phyloP scores from a whole-genome alignment of 2,329 filamentous ascomycete species.

The Phoma sp. region DNA sequence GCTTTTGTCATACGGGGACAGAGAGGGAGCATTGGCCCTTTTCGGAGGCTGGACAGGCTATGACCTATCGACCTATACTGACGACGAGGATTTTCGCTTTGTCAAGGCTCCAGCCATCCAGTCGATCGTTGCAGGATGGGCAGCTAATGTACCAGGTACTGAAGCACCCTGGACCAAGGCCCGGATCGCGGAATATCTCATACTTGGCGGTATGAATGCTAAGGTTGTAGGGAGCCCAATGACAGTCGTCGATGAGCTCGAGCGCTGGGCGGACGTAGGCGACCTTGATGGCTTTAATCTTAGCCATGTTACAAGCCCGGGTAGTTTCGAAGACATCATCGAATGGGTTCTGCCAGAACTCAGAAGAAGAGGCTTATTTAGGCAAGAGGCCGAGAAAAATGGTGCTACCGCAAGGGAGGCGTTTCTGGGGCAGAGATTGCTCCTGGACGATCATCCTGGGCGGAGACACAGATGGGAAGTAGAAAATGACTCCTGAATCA shows the following conservation, averaged over 20 bases:
- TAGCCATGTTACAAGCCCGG: background rate
- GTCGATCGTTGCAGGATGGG: conserved; percentile 17
- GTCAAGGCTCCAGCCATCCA: conserved; percentile 6
- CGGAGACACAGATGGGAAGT: background rate
- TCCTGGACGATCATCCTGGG: background rate
- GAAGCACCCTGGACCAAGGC: conserved; percentile 71
- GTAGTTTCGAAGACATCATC: background rate
- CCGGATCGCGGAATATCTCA: conserved; percentile 70
- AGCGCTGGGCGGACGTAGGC: background rate
- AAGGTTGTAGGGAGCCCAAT: conserved; percentile 21
- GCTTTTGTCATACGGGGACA: conserved; percentile 51
- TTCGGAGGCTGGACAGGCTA: conserved; percentile 77
- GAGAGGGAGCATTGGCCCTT: conserved; percentile 70
- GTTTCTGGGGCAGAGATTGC: conserved; percentile 1
- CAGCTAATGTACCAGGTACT: conserved; percentile 21
- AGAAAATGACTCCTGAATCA: too few species aligned
- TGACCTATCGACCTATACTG: conserved; percentile 60
- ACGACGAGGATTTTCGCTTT: conserved; percentile 5
- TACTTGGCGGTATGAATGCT: conserved; percentile 69
- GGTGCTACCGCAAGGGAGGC: background rate
- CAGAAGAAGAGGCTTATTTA: background rate
- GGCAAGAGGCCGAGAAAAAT: background rate
- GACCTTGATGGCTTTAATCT: background rate
- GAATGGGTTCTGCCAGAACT: background rate
- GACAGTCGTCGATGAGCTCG: background rate